Base-by-base conservation (phyloP, 768 basidiomycete species). In the Lentinula guzmanii region DNA sequence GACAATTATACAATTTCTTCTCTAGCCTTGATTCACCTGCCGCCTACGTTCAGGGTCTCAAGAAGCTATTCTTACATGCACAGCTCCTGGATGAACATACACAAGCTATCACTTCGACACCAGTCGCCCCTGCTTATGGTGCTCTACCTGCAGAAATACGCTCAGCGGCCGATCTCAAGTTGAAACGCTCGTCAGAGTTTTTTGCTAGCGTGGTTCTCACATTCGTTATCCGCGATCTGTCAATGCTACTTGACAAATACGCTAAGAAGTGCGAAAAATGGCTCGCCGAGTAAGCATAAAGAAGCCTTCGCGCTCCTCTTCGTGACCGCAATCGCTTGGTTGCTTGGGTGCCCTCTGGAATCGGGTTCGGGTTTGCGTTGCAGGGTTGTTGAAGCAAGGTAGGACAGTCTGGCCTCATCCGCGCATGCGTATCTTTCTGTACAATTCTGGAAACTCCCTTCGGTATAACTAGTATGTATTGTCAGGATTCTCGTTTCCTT, bases 221-320 rank as follows among this genome's bases (percentile, higher is more conserved):
- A 16, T 95, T 96, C 70, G 92, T 96, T 68, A 86, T 96, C 67
- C 86, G 87, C 58, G 93, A 95, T 71, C 79, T 94, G 65, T 90
- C 91, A 45, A 86, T 89, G 68, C 75, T 95, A 54, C 79, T 95
- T 63, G 94, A 95, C 79, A 95, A 95, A 75, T 95, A 94, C 72
- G 90, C 88, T 65, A 94, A 94, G 81, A 91, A 91, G 72, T 92
- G 91, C 74, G 93, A 93, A 76, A 93, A 92, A 74, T 93, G 91
- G 90, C 81, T 93, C 41, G 90, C 86, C 41, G 92, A 95, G 70
- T 93, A 78, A 79, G 52, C 52, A 0, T 0, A 28, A 28, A 28
- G 28, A 28, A 28, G 28, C 3, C 28, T 28, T 15, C n/a, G 6
- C n/a, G n/a, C 24, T 24, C 46, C 24, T 28, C 28, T 28, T 28